phyloP scores from a whole-genome alignment of 768 basidiomycete genomes.

The Pulveroboletus frians region DNA sequence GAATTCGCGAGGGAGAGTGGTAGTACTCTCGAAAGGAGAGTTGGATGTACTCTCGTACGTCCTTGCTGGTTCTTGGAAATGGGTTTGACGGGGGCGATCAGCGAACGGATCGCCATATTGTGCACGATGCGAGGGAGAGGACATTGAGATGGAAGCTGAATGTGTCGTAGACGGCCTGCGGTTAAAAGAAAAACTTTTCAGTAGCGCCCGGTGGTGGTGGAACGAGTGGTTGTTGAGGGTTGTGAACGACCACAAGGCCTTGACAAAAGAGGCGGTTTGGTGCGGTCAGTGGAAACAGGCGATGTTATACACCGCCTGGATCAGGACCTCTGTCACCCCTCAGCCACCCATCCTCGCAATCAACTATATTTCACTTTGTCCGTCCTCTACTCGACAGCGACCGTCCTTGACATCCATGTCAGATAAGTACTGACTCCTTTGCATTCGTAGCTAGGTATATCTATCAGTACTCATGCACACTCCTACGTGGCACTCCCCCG shows the following conservation, averaged over 20 bases:
- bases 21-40: conserved; percentile 54
- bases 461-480: neutral
- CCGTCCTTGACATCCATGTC: too few relatives aligned
- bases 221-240: conserved; percentile 15
- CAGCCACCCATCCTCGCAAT: conserved; percentile 6
- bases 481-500: neutral
- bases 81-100: conserved; percentile 57
- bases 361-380: neutral
- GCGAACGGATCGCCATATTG: conserved; percentile 64
- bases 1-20: conserved; percentile 51
- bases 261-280: conserved; percentile 21
- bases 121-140: conserved; percentile 29
- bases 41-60: conserved; percentile 37
- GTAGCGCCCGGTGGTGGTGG: conserved; percentile 8
- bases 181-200: conserved; percentile 4
- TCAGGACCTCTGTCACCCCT: conserved; percentile 28
- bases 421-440: too few relatives aligned
- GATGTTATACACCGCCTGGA: conserved; percentile 32
- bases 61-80: conserved; percentile 48
- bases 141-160: conserved; percentile 14
- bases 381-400: too few relatives aligned
- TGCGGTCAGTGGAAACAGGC: conserved; percentile 25
- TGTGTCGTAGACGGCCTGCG: conserved; percentile 3
- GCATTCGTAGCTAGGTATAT: too few relatives aligned
- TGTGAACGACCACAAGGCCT: conserved; percentile 15